Evolutionary conservation across 164 flowering plant genomes (phyloP), one percentile per base, ranked within the genome.

Genomic region (Cinnamomum micranthum): DNA sequence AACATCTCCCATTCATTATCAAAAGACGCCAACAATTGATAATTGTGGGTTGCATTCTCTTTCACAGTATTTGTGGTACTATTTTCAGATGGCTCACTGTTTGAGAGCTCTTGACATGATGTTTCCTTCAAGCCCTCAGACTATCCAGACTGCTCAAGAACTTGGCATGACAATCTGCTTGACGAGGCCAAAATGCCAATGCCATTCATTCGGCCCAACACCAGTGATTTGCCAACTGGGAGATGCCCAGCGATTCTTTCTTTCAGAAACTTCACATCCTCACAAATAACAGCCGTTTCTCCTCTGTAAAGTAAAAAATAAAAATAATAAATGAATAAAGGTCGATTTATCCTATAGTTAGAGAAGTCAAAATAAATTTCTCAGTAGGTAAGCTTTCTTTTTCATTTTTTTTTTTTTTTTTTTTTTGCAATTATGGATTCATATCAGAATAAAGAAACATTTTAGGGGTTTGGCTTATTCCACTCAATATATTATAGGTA

Each of bases 201-300:
- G 79, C 86, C 84, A 73, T 83, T 87, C 1, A 91, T 88, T 79
- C 86, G 93, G 78, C 87, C 84, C 23, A 91, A 89, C 6, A 90
- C 85, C 52, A 90, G 71, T 0, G 91, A 88, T 78, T 87, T 73
- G 83, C 91, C 81, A 10, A 87, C 66, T 1, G 97, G 89, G 14
- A 92, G 75, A 23, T 83, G 80, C 3, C 81, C 77, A 65, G 93
- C 93, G 75, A 92, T 87, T 62, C 83, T 95, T 71, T 85, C 88
- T 75, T 95, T 92, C 71, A 95, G 85, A 55, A 81, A 59, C 55
- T 80, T 86, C 72, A 95, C 90, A 79, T 95, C 97, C 73, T 88
- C 86, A 74, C 99, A 95, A 19, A 93, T 90, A 28, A 92, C 97
- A 77, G 92, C 82, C 19, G 93, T 90, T 80, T 95, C 96, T 78